Percentiles rank a stretch among this genome's conserved stretches.
Evolutionary conservation across 805 yeast genomes (phyloP).

Genomic region (Saccharomycodes ludwigii): DNA sequence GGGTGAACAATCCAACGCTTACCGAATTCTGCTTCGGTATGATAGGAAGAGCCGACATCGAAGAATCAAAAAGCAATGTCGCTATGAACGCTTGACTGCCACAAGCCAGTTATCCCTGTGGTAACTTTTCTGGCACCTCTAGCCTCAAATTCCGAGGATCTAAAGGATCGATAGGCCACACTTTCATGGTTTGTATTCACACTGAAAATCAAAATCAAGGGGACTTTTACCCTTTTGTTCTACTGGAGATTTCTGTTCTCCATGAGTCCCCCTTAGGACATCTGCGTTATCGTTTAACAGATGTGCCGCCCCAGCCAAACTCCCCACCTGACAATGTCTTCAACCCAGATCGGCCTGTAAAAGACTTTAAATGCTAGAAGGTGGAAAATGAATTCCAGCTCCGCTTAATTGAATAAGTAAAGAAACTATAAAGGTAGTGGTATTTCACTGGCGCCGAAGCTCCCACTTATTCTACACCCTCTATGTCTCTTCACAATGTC

Average conservation of each 20-base stretch:
- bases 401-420: constrained; percentile 28
- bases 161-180: constrained; percentile 39
- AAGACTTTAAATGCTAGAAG: constrained; percentile 24
- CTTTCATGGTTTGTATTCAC: constrained; percentile 35
- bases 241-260: constrained; percentile 36
- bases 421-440: constrained; percentile 30
- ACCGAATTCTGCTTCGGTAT: constrained; percentile 37
- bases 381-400: constrained; percentile 26
- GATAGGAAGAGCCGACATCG: constrained; percentile 40
- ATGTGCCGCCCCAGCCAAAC: constrained; percentile 37
- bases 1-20: constrained; percentile 36
- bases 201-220: constrained; percentile 35
- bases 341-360: constrained; percentile 22
- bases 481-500: constrained; percentile 28
- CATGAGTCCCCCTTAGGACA: constrained; percentile 34
- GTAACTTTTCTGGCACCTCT: constrained; percentile 34
- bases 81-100: constrained; percentile 38
- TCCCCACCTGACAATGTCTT: constrained; percentile 33
- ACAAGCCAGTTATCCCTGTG: constrained; percentile 34
- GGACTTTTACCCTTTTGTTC: constrained; percentile 35
- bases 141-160: constrained; percentile 33
- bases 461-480: constrained; percentile 31
- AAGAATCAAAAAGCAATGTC: constrained; percentile 36
- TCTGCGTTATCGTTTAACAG: constrained; percentile 36
- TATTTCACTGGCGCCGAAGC: constrained; percentile 34